A percentile compares a stretch with the other conserved stretches of the same genome.
Conservation (phyloP, 2,329 filamentous ascomycete species). For the Neofusicoccum umdonicola region DNA sequence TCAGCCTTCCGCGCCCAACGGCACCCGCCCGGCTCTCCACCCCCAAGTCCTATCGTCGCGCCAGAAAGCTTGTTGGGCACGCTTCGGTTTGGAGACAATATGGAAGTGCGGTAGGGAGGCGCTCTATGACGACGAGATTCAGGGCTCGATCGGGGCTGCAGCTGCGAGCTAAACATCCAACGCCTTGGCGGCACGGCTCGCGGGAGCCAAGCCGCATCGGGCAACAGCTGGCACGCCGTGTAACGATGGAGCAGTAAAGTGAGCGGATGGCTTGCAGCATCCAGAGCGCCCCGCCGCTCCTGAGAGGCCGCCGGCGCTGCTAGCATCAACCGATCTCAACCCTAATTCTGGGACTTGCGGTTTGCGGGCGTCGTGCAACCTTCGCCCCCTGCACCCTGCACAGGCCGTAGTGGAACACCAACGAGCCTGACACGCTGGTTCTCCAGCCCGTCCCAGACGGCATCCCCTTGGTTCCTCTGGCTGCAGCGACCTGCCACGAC, state of each 20-base stretch:
- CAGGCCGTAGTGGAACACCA: neutral
- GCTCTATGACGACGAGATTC: slow-evolving; percentile 6
- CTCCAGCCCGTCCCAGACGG: neutral
- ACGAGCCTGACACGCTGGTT: neutral
- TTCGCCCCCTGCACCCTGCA: neutral
- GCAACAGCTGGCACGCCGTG: neutral
- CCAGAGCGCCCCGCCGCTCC: neutral
- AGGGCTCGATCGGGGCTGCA: neutral
- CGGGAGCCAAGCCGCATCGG: slow-evolving; percentile 5
- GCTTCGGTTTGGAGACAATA: neutral
- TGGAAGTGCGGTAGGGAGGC: neutral
- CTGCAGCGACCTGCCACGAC: neutral
- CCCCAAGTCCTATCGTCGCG: neutral
- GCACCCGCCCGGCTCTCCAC: slow-evolving; percentile 5
- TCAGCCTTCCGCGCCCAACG: neutral
- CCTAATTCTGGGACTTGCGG: neutral
- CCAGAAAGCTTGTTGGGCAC: neutral
- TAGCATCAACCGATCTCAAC: neutral
- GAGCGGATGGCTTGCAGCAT: neutral
- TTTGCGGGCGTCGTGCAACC: neutral
- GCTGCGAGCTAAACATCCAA: neutral
- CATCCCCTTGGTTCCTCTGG: too few relatives aligned
- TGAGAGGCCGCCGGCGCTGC: neutral
- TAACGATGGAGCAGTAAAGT: neutral
- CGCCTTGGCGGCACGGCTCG: neutral